Conservation (phyloP, 129 eudicot species). For the Pseudognaphalium luteoalbum region DNA sequence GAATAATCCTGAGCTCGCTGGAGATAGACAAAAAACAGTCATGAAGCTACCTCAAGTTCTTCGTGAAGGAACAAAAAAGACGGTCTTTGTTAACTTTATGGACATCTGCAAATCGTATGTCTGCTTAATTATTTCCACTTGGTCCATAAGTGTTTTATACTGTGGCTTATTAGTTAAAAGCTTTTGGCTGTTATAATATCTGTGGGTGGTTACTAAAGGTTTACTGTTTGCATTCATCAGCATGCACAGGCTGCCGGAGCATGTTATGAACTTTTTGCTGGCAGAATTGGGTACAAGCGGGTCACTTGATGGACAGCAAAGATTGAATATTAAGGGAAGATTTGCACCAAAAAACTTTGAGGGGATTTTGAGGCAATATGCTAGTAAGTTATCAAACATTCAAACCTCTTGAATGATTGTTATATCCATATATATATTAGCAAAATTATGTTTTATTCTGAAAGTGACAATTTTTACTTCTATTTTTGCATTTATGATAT, state of each 20-base stretch:
- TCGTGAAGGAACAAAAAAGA: constrained; percentile 82
- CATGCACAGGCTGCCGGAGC: constrained; percentile 75
- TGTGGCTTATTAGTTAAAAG: not conserved
- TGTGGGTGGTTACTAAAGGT: not conserved
- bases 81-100: constrained; percentile 66
- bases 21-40: constrained; percentile 63
- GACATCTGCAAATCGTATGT: constrained; percentile 68
- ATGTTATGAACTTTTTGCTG: constrained; percentile 68
- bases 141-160: not conserved
- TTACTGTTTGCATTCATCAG: constrained; percentile 17
- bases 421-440: not conserved
- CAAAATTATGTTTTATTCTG: too few species aligned
- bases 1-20: constrained; percentile 72
- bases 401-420: not conserved
- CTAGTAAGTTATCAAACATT: constrained; percentile 44
- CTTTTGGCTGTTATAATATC: not conserved
- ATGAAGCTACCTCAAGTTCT: constrained; percentile 81
- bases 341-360: constrained; percentile 73
- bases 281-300: constrained; percentile 88
- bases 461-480: not conserved
- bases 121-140: not conserved
- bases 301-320: constrained; percentile 77
- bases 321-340: constrained; percentile 61
- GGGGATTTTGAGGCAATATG: constrained; percentile 62
- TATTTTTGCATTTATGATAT: not conserved